phyloP scores from a whole-genome alignment of 805 yeast species.

The Spathaspora gorwiae region DNA sequence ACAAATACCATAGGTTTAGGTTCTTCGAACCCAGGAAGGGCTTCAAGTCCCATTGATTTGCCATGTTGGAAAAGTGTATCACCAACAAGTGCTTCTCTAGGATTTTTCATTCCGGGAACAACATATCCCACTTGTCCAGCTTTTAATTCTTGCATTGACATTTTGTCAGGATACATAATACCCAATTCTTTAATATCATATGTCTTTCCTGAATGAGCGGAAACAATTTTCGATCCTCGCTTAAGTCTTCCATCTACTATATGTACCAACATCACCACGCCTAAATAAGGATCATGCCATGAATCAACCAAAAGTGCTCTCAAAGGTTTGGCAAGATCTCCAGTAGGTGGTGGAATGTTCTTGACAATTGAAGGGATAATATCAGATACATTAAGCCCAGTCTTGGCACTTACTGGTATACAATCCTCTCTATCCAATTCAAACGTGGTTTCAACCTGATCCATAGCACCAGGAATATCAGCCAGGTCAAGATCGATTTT shows the following conservation, averaged over 20 bases:
- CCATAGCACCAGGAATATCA: slow-evolving; percentile 72
- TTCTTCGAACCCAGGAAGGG: slow-evolving; percentile 93
- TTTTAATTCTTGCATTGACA: slow-evolving; percentile 54
- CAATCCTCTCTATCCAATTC: slow-evolving; percentile 73
- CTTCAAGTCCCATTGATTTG: slow-evolving; percentile 52
- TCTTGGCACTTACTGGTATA: slow-evolving; percentile 85
- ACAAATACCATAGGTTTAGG: slow-evolving; percentile 98
- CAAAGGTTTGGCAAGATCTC: slow-evolving; percentile 48
- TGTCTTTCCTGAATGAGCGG: slow-evolving; percentile 69
- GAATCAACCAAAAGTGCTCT: slow-evolving; percentile 88
- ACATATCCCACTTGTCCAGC: slow-evolving; percentile 96
- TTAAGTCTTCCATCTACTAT: slow-evolving; percentile 78
- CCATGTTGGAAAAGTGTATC: slow-evolving; percentile 76
- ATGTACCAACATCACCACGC: slow-evolving; percentile 81
- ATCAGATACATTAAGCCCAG: slow-evolving; percentile 73
- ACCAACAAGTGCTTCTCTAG: slow-evolving; percentile 83
- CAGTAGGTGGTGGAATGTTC: slow-evolving; percentile 75
- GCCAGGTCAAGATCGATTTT: slow-evolving; percentile 89
- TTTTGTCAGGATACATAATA: slow-evolving; percentile 87
- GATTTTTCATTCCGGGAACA: slow-evolving; percentile 89
- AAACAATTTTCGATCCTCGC: slow-evolving; percentile 69
- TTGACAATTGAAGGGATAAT: slow-evolving; percentile 80
- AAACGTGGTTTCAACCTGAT: slow-evolving; percentile 80
- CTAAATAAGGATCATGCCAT: slow-evolving; percentile 92
- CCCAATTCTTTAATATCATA: slow-evolving; percentile 93